Conservation (phyloP, 208 protist genomes). For the Crithidia brevicula region DNA sequence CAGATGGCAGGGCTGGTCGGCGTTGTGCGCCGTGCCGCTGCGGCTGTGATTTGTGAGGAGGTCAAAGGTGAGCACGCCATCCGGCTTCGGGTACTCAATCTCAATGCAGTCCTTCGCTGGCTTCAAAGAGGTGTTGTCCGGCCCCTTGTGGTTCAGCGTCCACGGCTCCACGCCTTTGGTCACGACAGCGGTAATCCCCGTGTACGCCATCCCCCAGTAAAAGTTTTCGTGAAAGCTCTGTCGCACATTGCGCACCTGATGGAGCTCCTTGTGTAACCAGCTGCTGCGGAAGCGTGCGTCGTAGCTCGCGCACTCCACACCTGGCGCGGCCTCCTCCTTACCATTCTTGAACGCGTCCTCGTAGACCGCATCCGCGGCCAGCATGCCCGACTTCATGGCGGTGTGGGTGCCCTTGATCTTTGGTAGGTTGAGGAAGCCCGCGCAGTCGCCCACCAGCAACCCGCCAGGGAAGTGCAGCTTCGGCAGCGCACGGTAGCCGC, state of each 20-base stretch:
- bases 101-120: slow-evolving; percentile 69
- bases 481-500: slow-evolving; percentile 94
- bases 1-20: slow-evolving; percentile 96
- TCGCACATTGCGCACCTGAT: slow-evolving; percentile 94
- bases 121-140: slow-evolving; percentile 80
- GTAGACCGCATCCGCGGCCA: slow-evolving; percentile 90
- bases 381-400: slow-evolving; percentile 95
- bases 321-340: slow-evolving; percentile 45
- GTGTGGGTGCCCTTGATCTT: slow-evolving; percentile 99
- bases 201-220: slow-evolving; percentile 78
- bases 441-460: slow-evolving; percentile 95
- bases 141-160: slow-evolving; percentile 84
- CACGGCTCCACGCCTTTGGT: slow-evolving; percentile 88
- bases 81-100: slow-evolving; percentile 98
- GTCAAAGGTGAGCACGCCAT: slow-evolving; percentile 97
- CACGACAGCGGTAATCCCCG: slow-evolving; percentile 83
- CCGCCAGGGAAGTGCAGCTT: slow-evolving; percentile 96
- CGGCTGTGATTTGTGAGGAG: slow-evolving; percentile 95
- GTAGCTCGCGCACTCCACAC: slow-evolving; percentile 83
- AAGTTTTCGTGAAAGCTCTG: slow-evolving; percentile 92
- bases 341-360: slow-evolving; percentile 69
- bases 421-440: slow-evolving; percentile 98
- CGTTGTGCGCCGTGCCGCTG: slow-evolving; percentile 96
- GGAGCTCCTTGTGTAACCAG: slow-evolving; percentile 96
- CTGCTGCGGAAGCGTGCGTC: slow-evolving; percentile 82